phyloP scores from a whole-genome alignment of 2,329 filamentous ascomycete genomes.

The Cercospora zeae-maydis region DNA sequence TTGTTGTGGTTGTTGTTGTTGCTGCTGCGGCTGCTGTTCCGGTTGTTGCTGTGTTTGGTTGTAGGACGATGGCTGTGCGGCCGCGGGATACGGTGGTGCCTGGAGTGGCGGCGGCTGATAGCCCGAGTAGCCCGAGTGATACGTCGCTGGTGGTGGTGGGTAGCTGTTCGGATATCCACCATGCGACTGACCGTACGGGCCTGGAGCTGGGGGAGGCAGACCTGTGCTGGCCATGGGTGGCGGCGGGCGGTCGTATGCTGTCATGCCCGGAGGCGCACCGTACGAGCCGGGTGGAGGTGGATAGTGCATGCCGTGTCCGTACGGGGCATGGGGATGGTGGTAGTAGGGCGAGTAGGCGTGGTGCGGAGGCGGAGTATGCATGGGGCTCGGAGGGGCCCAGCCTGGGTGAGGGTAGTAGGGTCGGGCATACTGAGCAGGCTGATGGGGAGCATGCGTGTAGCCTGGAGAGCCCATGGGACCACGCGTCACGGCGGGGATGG shows the following conservation, averaged over 20 bases:
- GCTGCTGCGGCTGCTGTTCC: slow-evolving; percentile 25
- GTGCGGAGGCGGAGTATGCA: slow-evolving; percentile 39
- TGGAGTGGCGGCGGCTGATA: slow-evolving; percentile 26
- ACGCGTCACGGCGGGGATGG: slow-evolving; percentile 75
- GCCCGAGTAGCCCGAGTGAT: slow-evolving; percentile 18
- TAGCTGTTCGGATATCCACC: slow-evolving; percentile 25
- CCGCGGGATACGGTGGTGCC: slow-evolving; percentile 20
- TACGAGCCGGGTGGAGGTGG: slow-evolving; percentile 32
- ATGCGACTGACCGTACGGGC: slow-evolving; percentile 33
- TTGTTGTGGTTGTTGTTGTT: slow-evolving; percentile 20
- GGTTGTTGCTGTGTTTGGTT: slow-evolving; percentile 14
- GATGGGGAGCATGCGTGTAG: slow-evolving; percentile 51
- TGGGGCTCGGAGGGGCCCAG: slow-evolving; percentile 43
- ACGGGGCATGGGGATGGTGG: slow-evolving; percentile 30
- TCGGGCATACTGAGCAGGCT: slow-evolving; percentile 41
- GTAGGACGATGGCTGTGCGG: slow-evolving; percentile 10
- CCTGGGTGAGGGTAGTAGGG: slow-evolving; percentile 30
- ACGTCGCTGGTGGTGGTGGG: slow-evolving; percentile 25
- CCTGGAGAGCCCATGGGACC: slow-evolving; percentile 62
- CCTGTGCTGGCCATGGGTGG: slow-evolving; percentile 36
- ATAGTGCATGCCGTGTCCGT: slow-evolving; percentile 34
- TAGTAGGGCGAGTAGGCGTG: slow-evolving; percentile 37
- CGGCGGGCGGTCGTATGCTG: slow-evolving; percentile 40
- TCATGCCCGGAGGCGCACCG: slow-evolving; percentile 27
- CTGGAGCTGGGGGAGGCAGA: slow-evolving; percentile 39